Evolutionary conservation across 2,329 filamentous ascomycete genomes (phyloP), one percentile per base, ranked within the genome.

Genomic region (Aspergillus sp.): DNA sequence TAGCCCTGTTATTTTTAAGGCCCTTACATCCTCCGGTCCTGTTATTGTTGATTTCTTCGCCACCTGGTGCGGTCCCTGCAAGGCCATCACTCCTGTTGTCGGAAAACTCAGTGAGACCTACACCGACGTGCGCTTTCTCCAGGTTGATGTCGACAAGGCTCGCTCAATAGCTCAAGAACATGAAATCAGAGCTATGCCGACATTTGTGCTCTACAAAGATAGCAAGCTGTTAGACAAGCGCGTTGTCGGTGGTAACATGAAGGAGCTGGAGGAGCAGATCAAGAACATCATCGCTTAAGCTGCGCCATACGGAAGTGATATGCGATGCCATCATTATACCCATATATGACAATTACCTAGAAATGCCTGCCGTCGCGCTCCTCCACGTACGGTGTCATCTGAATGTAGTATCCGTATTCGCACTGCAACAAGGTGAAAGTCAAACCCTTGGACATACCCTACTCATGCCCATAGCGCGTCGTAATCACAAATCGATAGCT

Each of bases 1-100:
- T 66, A 86, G 83, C 72, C 73, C 79, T 45, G 85, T 86, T 54
- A 91, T 86, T 74, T 79, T 86, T 63, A 75, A 77, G 39, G 83
- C 83, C 55, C 52, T 68, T 57, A 73, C 76, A 55, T 76, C 80
- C 56, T 73, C 81, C 62, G 74, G 71, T 24, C 78, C 91, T 62
- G 75, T 79, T 54, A 73, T 82, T 55, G 75, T 80, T 66, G 80
- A 83, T 69, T 82, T 81, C 75, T 81, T 79, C 68, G 80, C 80
- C 14, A 79, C 79, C 62, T 85, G 83, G 82, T 84, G 82, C 68
- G 82, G 82, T 2, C 82, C 82, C 27, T 85, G 82, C 76, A 82
- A 82, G 66, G 74, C 78, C 35, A 82, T 85, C 55, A 77, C 77
- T 3, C 82, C 82, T 31, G 72, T 80, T 60, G 79, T 84, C 66